Evolutionary conservation across 192 early-diverging fungal genomes (phyloP), one percentile per base, ranked within the genome.

Genomic region (Endogone sp.): DNA sequence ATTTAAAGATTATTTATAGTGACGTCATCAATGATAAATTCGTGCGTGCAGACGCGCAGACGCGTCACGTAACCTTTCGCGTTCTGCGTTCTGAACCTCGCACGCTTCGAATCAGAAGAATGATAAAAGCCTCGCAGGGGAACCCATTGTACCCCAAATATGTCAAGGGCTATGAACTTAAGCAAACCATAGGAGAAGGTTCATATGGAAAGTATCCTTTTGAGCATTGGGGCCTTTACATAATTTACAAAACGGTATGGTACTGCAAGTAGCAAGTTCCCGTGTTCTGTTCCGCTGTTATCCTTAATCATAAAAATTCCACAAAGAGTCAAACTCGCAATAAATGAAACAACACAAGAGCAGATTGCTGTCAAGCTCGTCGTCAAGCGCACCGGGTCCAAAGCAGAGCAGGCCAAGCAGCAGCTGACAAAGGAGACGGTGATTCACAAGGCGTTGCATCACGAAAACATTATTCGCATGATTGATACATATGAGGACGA

Each of bases 301-400:
- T 16, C 9, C 37, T 11, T 16, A 49, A 49, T 49, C 37, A 6
- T 49, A 11, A 1, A 49, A 0, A 6, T 11, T 49, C 0, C 37
- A 20, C 11, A 27, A 24, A 87, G 87, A 67, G 87, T 89, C 11
- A 80, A 82, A 44, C 72, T 89, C 0, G 87, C 79, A 6, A 73
- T 82, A 28, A 71, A 89, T 62, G 72, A 67, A 9, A 66, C 26
- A 3, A 77, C 84, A 3, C 63, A 72, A 3, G 66, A 81, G 22
- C 67, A 74, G 23, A 80, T 82, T 4, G 88, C 88, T 2, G 80
- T 90, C 57, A 89, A 88, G 65, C 80, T 87, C 13, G 80, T 89
- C 11, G 70, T 74, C n/a, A 89, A 88, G 66, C 63, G 70, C 28
- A 23, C 54, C 2, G 71, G 73, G 25, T 61, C 44, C n/a, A 57